Conservation (phyloP, 805 yeast species). For the Suhomyces sp. region DNA sequence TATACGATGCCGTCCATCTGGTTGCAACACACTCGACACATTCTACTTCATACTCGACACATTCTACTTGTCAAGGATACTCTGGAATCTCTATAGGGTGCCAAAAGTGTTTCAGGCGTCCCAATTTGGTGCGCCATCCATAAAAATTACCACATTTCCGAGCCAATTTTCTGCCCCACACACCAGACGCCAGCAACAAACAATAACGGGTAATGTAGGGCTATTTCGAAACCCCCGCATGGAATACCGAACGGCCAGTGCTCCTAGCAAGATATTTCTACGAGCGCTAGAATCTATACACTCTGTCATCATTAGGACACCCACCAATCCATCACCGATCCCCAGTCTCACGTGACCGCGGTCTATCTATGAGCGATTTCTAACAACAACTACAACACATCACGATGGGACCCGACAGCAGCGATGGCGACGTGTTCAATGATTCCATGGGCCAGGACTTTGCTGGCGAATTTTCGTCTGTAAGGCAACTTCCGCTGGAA, state of each 20-base stretch:
- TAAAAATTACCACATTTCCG: not conserved
- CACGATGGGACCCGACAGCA: not conserved
- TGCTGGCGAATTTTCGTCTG: constrained; percentile 29
- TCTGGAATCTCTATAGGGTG: not conserved
- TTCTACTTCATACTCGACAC: too few species aligned
- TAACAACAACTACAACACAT: not conserved
- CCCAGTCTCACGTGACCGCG: not conserved
- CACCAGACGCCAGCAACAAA: too few species aligned
- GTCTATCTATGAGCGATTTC: not conserved
- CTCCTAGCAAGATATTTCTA: too few species aligned
- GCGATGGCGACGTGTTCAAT: not conserved
- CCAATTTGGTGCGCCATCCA: not conserved
- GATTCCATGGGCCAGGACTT: constrained; percentile 20
- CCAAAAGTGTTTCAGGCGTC: not conserved
- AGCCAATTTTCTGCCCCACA: too few species aligned
- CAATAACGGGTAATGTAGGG: too few species aligned
- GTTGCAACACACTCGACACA: not conserved
- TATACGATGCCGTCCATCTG: not conserved
- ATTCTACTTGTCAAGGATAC: not conserved
- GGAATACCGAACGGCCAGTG: too few species aligned
- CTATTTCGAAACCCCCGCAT: too few species aligned
- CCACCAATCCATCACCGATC: too few species aligned
- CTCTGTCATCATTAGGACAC: too few species aligned
- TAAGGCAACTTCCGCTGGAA: constrained; percentile 20
- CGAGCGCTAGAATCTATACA: too few species aligned